Percentiles rank a stretch among this genome's conserved stretches.
Evolutionary conservation across 441 rosid species (phyloP).

Genomic region (Pelargonium myrrhifolium): DNA sequence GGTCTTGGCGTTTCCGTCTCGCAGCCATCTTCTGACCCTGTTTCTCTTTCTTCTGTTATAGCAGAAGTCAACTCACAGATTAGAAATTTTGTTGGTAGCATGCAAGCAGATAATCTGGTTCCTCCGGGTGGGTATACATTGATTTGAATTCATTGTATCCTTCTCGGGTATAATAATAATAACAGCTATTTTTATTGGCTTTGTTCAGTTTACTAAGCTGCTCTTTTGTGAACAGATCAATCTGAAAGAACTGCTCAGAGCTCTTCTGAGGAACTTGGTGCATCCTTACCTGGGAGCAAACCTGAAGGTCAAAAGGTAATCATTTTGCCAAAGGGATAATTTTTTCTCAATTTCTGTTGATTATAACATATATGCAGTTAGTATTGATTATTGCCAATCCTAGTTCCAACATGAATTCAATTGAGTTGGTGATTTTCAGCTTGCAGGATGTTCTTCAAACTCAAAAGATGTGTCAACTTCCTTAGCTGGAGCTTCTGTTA

Average conservation of each 20-base stretch:
- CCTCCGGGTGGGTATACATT: constrained; percentile 41
- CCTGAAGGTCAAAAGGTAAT: constrained; percentile 43
- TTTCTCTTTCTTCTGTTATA: constrained; percentile 29
- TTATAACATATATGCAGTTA: constrained; percentile 9
- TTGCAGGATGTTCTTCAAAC: constrained; percentile 19
- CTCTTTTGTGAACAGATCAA: constrained; percentile 28
- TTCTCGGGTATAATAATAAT: neutral
- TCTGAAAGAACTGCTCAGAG: constrained; percentile 16
- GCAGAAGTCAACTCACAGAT: constrained; percentile 44
- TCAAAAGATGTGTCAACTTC: constrained; percentile 26
- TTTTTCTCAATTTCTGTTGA: constrained; percentile 2
- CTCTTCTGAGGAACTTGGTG: constrained; percentile 28
- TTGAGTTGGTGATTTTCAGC: constrained; percentile 24
- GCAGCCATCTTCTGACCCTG: constrained; percentile 30
- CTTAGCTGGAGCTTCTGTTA: constrained; percentile 19
- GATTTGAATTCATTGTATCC: neutral
- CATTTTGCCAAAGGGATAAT: constrained; percentile 10
- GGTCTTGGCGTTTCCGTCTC: constrained; percentile 32
- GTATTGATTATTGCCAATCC: constrained; percentile 11
- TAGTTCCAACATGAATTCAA: constrained; percentile 24
- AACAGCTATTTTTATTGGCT: neutral
- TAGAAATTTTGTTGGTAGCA: constrained; percentile 35
- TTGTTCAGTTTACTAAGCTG: constrained; percentile 12
- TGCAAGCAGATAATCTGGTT: constrained; percentile 43
- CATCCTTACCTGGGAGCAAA: constrained; percentile 16